Base-by-base conservation (phyloP, 1,284 basidiomycete species). In the Leccinum griseonigrum region DNA sequence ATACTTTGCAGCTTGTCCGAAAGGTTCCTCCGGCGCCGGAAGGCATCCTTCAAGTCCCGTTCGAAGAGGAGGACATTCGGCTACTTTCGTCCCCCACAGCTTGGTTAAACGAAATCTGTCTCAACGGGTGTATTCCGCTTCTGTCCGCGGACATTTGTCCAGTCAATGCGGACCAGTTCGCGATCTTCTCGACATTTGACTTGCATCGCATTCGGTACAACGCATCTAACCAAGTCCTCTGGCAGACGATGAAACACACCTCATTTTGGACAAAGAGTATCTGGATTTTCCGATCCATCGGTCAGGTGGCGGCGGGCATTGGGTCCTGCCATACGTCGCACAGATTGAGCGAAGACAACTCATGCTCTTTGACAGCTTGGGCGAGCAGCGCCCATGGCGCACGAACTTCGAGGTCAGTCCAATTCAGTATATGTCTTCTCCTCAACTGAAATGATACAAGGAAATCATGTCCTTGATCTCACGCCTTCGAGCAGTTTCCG, bases 271-370 rank as follows among this genome's bases (percentile, higher is more conserved):
- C 13, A 1, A 60, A 60, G 8, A 8, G 48, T 8, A n/a, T 46
- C 2, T 60, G 55, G 55, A 66, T 67, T 11, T 67, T 2, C 66
- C 63, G 0, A 62, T 67, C 16, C 66, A 67, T n/a, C 14, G 36
- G 1, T 34, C 46, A 9, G 9, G 31, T 9, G 31, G 31, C 9
- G 31, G 31, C 13, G 22, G 54, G n/a, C 63, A 68, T 16, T 68
- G 63, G 65, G 62, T 67, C 2, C 34, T 64, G 0, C 22, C 22
- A 22, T 66, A 59, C 26, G 34, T 59, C 22, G 22, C 40, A 9
- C 18, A 54, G 10, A 16, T 64, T 10, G 10, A 51, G 2, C 26
- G 6, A n/a, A 36, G 46, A 4, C 8, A 48, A 51, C 52, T 66
- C 6, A 53, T 48, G 1, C 54, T 67, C 7, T 67, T 67, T 32